These are phyloP conservation scores for Colletotrichum lini DNA, from an alignment of 2,329 filamentous ascomycete species.

Conservation along the genomic window DNA sequence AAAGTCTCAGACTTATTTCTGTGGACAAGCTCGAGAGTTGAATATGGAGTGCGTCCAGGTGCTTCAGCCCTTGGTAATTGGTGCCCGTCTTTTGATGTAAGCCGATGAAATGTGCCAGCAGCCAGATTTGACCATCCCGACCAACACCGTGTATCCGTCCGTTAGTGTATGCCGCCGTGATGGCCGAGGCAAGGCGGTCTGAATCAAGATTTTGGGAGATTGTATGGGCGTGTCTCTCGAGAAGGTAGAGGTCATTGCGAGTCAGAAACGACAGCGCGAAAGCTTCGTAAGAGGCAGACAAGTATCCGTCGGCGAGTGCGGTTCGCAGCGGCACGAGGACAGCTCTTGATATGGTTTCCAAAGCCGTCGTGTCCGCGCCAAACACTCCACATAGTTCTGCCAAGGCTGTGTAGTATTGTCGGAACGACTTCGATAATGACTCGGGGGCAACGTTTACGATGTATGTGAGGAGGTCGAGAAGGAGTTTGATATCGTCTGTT, in stretches of 20 bases:
- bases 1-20: constrained; percentile 65
- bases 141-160: constrained; percentile 46
- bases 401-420: constrained; percentile 58
- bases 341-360: constrained; percentile 42
- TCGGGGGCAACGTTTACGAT: constrained; percentile 49
- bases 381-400: constrained; percentile 50
- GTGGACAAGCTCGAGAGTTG: constrained; percentile 67
- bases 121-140: constrained; percentile 69
- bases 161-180: constrained; percentile 54
- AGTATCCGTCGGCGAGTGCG: constrained; percentile 33
- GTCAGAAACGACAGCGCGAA: constrained; percentile 58
- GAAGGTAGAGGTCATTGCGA: constrained; percentile 52
- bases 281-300: constrained; percentile 50
- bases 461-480: constrained; percentile 55
- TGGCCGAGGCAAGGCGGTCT: constrained; percentile 57
- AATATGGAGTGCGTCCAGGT: constrained; percentile 67
- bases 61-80: constrained; percentile 55
- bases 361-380: constrained; percentile 31
- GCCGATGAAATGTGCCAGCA: constrained; percentile 77
- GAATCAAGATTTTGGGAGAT: constrained; percentile 58
- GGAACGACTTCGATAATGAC: constrained; percentile 48
- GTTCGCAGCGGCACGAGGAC: constrained; percentile 43
- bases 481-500: constrained; percentile 46
- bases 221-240: constrained; percentile 56
- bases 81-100: constrained; percentile 60